Evolutionary conservation across 1,139 yeast species (phyloP).

Genomic region (Arxiozyma heterogenica): DNA sequence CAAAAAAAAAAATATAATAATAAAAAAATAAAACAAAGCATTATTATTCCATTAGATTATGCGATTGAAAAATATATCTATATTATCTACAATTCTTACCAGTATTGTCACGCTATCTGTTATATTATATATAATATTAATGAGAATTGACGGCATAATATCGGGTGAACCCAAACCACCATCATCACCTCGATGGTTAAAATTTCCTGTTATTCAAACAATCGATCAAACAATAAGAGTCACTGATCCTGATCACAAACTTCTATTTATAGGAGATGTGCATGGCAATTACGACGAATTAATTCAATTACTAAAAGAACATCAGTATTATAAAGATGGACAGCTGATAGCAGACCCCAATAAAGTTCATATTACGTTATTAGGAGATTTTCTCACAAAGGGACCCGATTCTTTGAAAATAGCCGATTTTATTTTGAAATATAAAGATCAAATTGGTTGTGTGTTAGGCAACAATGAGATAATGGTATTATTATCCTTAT

Average conservation of each 20-base stretch:
- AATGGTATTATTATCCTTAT: constrained; percentile 26
- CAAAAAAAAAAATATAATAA: too few species aligned
- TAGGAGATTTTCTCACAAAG: constrained; percentile 82
- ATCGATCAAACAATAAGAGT: constrained; percentile 2
- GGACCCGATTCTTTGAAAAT: constrained; percentile 72
- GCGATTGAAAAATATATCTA: not conserved
- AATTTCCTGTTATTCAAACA: constrained; percentile 6
- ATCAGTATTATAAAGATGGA: constrained; percentile 35
- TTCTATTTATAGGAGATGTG: constrained; percentile 74
- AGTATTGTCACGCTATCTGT: not conserved
- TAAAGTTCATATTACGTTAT: constrained; percentile 30
- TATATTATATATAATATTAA: not conserved
- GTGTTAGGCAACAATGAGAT: constrained; percentile 86
- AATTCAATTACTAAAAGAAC: constrained; percentile 48
- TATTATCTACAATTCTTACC: not conserved
- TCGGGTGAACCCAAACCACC: not conserved
- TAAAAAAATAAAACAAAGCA: too few species aligned
- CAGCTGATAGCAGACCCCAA: not conserved
- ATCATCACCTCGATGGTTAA: not conserved
- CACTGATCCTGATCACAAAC: constrained; percentile 7
- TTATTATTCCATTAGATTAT: too few species aligned
- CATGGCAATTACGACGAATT: constrained; percentile 69
- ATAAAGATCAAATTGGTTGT: constrained; percentile 48
- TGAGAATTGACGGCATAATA: not conserved
- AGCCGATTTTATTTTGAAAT: constrained; percentile 44